A percentile compares a stretch with the other conserved stretches of the same genome.
These are phyloP conservation scores for Candida pini DNA, from an alignment of 805 yeast species.

Conservation along the genomic window DNA sequence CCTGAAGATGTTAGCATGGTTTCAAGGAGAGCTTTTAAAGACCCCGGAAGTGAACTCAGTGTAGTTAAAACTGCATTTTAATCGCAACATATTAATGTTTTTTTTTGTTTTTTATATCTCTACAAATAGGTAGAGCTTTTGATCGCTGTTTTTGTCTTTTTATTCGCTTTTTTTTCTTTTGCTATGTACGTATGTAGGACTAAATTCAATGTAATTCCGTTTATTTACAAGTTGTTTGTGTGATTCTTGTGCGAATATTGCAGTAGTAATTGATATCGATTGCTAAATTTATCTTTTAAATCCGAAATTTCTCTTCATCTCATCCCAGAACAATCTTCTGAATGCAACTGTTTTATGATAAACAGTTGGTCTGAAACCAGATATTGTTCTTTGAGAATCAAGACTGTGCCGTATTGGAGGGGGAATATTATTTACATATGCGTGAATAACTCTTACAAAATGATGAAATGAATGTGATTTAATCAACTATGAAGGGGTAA, in stretches of 20 bases:
- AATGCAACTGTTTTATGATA: conserved; percentile 58
- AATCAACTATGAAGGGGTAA: conserved; percentile 32
- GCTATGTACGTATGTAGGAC: no score
- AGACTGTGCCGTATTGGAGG: conserved; percentile 33
- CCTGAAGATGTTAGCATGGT: conserved; percentile 75
- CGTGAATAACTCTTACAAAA: conserved; percentile 59
- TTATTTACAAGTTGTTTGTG: no score
- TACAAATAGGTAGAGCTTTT: not conserved
- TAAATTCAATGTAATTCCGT: conserved; percentile 1
- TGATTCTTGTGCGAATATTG: no score
- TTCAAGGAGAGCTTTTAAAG: conserved; percentile 50
- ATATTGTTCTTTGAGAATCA: conserved; percentile 5
- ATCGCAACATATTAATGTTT: not conserved
- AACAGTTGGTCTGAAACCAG: conserved; percentile 39
- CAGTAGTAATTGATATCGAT: no score
- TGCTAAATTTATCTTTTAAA: conserved; percentile 27
- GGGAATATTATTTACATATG: conserved; percentile 56
- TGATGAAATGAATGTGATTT: conserved; percentile 54
- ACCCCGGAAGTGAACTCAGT: conserved; percentile 35
- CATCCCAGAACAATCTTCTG: conserved; percentile 53
- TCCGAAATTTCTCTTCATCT: conserved; percentile 50
- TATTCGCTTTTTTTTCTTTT: not conserved
- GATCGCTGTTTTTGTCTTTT: not conserved
- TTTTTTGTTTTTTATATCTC: not conserved
- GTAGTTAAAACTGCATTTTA: conserved; percentile 25